phyloP scores from a whole-genome alignment of 495 filamentous ascomycete species.

The Barbatosphaeria neglecta region DNA sequence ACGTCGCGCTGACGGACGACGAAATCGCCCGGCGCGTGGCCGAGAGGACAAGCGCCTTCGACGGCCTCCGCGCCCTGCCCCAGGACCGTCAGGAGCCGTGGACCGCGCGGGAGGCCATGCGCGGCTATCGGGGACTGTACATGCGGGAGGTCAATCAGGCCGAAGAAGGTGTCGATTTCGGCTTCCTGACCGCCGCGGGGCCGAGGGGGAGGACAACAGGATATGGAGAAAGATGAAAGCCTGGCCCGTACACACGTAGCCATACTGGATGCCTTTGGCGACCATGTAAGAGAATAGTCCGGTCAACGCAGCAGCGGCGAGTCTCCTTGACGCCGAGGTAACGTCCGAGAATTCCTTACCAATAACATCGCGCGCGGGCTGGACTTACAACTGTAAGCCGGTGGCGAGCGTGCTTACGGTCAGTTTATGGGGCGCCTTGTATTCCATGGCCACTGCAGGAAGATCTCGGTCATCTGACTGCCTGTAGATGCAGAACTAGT shows the following conservation, averaged over 20 bases:
- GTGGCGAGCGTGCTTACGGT: slow-evolving; percentile 12
- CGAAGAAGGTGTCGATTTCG: slow-evolving; percentile 52
- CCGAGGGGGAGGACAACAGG: slow-evolving; percentile 9
- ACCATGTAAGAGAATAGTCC: slow-evolving; percentile 41
- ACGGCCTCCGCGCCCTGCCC: background rate
- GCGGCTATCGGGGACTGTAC: slow-evolving; percentile 56
- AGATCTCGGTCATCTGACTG: slow-evolving; percentile 13
- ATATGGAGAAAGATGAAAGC: slow-evolving; percentile 37
- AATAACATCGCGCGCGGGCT: slow-evolving; percentile 18
- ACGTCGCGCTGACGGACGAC: slow-evolving; percentile 36
- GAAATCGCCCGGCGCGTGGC: slow-evolving; percentile 30
- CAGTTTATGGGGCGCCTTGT: slow-evolving; percentile 35
- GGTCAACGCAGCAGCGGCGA: slow-evolving; percentile 28
- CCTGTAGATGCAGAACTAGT: slow-evolving; percentile 34
- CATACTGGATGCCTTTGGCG: slow-evolving; percentile 25
- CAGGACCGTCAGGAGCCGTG: slow-evolving; percentile 14
- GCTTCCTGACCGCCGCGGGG: slow-evolving; percentile 45
- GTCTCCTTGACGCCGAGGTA: slow-evolving; percentile 11
- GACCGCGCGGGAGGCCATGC: slow-evolving; percentile 24
- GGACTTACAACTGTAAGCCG: slow-evolving; percentile 16
- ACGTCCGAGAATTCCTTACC: slow-evolving; percentile 13
- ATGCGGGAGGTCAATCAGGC: slow-evolving; percentile 53
- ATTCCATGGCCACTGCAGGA: slow-evolving; percentile 24
- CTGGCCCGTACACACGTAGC: slow-evolving; percentile 35
- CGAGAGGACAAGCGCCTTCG: slow-evolving; percentile 14